Evolutionary conservation across 2,329 filamentous ascomycete species (phyloP).

Genomic region (Scytalidium sp.): DNA sequence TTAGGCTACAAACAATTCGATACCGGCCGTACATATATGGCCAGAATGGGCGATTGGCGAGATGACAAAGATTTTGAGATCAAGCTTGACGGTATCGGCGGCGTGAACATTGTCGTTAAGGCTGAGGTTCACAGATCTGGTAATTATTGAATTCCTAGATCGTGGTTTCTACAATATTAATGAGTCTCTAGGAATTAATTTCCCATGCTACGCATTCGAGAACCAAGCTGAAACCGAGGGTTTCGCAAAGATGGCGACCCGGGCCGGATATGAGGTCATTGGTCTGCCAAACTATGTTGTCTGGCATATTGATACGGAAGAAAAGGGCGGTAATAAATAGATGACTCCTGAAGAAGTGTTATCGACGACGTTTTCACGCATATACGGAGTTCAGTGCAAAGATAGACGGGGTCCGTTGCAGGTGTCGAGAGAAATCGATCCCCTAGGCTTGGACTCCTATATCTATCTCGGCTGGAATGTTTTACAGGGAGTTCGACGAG

Average conservation of each 20-base stretch:
- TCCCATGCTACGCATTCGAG: constrained; percentile 93
- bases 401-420: not conserved
- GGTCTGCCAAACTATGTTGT: constrained; percentile 97
- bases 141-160: constrained; percentile 37
- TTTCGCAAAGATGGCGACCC: constrained; percentile 97
- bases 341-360: constrained; percentile 13
- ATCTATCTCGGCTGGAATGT: not conserved
- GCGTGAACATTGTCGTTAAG: constrained; percentile 96
- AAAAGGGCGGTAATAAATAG: constrained; percentile 76
- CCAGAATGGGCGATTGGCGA: constrained; percentile 86
- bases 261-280: constrained; percentile 87
- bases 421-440: not conserved
- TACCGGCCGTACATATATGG: constrained; percentile 88
- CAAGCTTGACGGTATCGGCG: constrained; percentile 90
- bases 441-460: not conserved
- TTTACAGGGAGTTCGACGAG: constrained; percentile 6
- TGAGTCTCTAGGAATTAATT: constrained; percentile 76
- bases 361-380: constrained; percentile 25
- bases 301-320: constrained; percentile 96
- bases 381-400: constrained; percentile 26
- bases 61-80: constrained; percentile 91
- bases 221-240: constrained; percentile 99
- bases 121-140: constrained; percentile 94
- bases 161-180: constrained; percentile 19
- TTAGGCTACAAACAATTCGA: constrained; percentile 88